Base-by-base conservation (phyloP, 2,329 filamentous ascomycete genomes). In the Fusarium gaditjirri region DNA sequence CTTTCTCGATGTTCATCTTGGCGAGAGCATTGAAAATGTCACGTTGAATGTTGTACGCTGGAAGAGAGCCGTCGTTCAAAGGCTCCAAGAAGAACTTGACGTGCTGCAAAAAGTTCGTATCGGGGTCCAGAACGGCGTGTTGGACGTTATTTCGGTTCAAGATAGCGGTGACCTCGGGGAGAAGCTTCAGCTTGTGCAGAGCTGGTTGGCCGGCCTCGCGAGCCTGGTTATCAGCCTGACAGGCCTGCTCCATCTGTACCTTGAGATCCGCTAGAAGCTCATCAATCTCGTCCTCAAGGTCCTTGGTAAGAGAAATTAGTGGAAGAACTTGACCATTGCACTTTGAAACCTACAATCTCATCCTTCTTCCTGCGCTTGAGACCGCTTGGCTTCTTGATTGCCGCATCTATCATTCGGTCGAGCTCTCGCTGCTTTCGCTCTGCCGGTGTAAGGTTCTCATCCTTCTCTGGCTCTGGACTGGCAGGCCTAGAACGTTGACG, bases 61-160 rank as follows among this genome's bases (percentile, higher is more conserved):
- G 96, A 54, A 99, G 88, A 68, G 94, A 95, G 63, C 95, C 96
- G 79, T 98, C 95, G 76, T 95, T 94, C 49, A 98, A 88, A 2
- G 96, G 96, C 80, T 99, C 96, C 27, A 99, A 89, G 87, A 98
- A 98, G 87, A 97, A 98, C 79, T 95, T 94, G 78, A 99, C 94
- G 19, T 95, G 93, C 82, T 97, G 94, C 42, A 99, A 86, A 70
- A 99, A 92, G 84, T 98, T 98, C 79, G 93, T 97, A 78, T 99
- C 96, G 0, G 95, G 95, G 75, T 98, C 95, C 43, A 98, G 90
- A 54, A 98, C 91, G 35, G 93, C 92, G 75, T 94, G 88, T 78
- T 93, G 93, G 33, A 95, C 90, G 59, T 93, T 94, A 81, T 95
- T 97, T 77, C 94, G 93, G 81, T 97, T 98, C 67, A 99, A 88